Evolutionary conservation across 306 rosid genomes (phyloP), one percentile per base, ranked within the genome.

Genomic region (Trifolium pratense): DNA sequence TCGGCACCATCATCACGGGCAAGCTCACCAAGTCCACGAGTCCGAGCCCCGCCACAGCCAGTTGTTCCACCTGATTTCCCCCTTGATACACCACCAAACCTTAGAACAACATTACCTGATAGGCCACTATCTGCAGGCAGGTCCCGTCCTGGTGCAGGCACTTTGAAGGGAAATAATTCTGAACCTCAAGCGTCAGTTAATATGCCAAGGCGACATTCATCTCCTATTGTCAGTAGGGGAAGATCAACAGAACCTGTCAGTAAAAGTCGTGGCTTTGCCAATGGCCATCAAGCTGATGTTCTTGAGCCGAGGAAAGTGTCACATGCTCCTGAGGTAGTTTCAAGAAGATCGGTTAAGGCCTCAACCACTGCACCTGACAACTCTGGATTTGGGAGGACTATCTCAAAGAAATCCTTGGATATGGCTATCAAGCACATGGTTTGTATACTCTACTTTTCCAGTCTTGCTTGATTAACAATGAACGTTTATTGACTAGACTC

Each of bases 361-460:
- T 87, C 91, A 57, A 87, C 89, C 42, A 70, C 85, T 66, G 37
- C 95, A 55, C 34, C 88, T 31, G 99, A 94, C 49, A 86, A 83
- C 83, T 75, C 84, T 18, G 99, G 99, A 73, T 94, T 89, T 82
- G 99, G 99, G 65, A 89, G 99, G 78, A 86, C 46, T 51, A 94
- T 94, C 87, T 94, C 99, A 17, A 94, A 91, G 87, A 94, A 88
- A 82, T 94, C 99, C 34, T 88, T 94, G 61, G 99, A 94, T 77
- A 87, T 94, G 96, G 99, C 99, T 53, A 91, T 91, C 74, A 87
- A 90, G 74, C 96, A 91, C 83, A 94, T 91, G 99, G 99, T 94
- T 80, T 43, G 91, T 70, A 70, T 43, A 37, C 71, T 23, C 70
- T 77, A 34, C 45, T 57, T 51, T 76, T 70, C 48, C 31, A 16